phyloP scores from a whole-genome alignment of 164 flowering plant species.

The Annona cherimola region DNA sequence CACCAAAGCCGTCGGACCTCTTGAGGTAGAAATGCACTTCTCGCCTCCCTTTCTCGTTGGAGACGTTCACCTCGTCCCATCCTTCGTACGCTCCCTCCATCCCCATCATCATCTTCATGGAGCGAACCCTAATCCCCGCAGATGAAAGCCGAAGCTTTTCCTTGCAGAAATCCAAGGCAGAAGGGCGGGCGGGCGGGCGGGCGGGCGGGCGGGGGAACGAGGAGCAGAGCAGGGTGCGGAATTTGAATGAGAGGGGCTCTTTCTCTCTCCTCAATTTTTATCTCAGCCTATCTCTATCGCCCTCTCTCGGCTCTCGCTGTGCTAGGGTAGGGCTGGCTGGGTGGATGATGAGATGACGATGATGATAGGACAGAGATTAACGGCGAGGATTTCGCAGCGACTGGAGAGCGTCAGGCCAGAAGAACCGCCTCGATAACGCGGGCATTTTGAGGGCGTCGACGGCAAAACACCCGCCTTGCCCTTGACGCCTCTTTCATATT shows the following conservation, averaged over 20 bases:
- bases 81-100: slow-evolving; percentile 25
- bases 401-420: slow-evolving; percentile 20
- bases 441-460: slow-evolving; percentile 1
- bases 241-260: slow-evolving; percentile 6
- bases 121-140: slow-evolving; percentile 8
- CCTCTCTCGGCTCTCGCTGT: neutral
- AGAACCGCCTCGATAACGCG: slow-evolving; percentile 30
- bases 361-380: slow-evolving; percentile 17
- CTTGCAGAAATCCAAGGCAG: neutral
- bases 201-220: neutral
- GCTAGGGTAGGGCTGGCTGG: neutral
- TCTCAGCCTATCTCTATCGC: too few species aligned
- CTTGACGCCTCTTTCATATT: neutral
- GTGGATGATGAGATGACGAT: neutral
- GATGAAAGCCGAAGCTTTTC: neutral
- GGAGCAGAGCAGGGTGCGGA: neutral
- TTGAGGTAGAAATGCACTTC: slow-evolving; percentile 61
- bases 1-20: slow-evolving; percentile 30
- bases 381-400: slow-evolving; percentile 30
- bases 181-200: neutral
- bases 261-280: neutral
- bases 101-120: neutral
- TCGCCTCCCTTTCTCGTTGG: slow-evolving; percentile 50
- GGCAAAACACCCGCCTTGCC: slow-evolving; percentile 11
- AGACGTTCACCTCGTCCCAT: slow-evolving; percentile 66